Evolutionary conservation across 768 basidiomycete genomes (phyloP), one percentile per base, ranked within the genome.

Genomic region (Lyophyllum decastes): DNA sequence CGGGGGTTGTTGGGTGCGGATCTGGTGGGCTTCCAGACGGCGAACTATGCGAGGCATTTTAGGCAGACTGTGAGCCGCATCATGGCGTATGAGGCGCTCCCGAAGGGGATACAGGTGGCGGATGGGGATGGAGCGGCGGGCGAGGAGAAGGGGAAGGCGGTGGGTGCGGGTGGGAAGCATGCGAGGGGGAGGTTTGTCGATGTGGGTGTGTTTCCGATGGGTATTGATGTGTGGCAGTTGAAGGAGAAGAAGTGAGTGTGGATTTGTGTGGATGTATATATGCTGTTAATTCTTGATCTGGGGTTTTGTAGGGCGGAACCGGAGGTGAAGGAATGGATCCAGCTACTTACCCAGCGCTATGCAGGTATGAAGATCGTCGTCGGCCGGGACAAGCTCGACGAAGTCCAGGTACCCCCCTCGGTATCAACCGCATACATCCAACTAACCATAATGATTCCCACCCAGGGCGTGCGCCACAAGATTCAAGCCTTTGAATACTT

Each of bases 1-100:
- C 82, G 86, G 33, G 96, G 96, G 17, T 78, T 99, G 68, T 89
- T 98, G n/a, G 94, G 80, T 14, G 92, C 95, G 25, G 94, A 98
- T 74, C 82, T 96, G 44, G 87, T 98, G 30, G 94, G 92, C 2
- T 98, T 98, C 82, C 94, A 95, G 71, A 93, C 90, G 0, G 86
- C 88, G 19, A 90, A 85, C 69, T 90, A 86, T 61, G 90, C 92
- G 0, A 79, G 91, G 16, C 93, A 94, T 68, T 95, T 93, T 73
- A 76, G 92, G 61, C 90, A 94, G 76, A 93, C 92, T 0, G 90
- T 92, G 30, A 84, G 82, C 59, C 83, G 92, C 0, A 94, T 94
- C 27, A 73, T 94, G 70, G 79, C 87, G 0, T 85, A 86, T 45
- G 92, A 95, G 68, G 89, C 92, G 0, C 71, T 93, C 35, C 92